A percentile compares a stretch with the other conserved stretches of the same genome.
phyloP scores from a whole-genome alignment of 176 grass and related monocot species.

The Puccinellia tenuiflora region DNA sequence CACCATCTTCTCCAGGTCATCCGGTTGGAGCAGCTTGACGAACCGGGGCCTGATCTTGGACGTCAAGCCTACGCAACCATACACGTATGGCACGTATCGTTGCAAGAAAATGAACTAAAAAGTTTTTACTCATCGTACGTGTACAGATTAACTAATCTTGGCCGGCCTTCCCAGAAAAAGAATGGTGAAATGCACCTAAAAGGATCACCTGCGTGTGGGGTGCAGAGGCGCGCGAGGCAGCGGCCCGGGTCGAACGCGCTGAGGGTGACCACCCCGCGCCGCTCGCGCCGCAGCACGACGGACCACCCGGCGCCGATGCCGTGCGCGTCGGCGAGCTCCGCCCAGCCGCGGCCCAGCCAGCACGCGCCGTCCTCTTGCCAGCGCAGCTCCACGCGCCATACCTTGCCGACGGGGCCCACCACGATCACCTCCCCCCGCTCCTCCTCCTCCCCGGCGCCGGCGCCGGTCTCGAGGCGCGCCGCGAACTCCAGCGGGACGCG shows the following conservation, averaged over 20 bases:
- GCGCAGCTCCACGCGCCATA: conserved; percentile 22
- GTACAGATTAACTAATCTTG: no score
- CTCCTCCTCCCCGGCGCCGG: not conserved
- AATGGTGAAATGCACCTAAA: no score
- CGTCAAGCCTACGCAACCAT: no score
- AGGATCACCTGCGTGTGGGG: not conserved
- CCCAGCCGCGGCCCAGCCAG: conserved; percentile 20
- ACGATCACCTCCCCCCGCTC: not conserved
- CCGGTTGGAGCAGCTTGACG: conserved; percentile 10
- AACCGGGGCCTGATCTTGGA: conserved; percentile 23
- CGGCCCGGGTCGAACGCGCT: conserved; percentile 9
- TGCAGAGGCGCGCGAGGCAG: conserved; percentile 11
- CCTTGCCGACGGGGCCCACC: conserved; percentile 34
- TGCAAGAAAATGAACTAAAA: no score
- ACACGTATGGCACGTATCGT: no score
- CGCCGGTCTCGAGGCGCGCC: not conserved
- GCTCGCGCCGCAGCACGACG: conserved; percentile 23
- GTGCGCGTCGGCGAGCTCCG: conserved; percentile 15
- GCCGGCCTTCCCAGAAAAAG: no score
- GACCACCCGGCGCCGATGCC: conserved; percentile 14
- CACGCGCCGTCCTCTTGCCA: not conserved
- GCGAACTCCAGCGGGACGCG: conserved; percentile 19
- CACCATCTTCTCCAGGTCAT: conserved; percentile 27
- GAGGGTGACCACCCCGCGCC: conserved; percentile 14
- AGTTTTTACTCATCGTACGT: no score